A percentile compares a stretch with the other conserved stretches of the same genome.
These are phyloP conservation scores for Skeletonema grethae DNA, from an alignment of 108 stramenopile species.

Conservation along the genomic window DNA sequence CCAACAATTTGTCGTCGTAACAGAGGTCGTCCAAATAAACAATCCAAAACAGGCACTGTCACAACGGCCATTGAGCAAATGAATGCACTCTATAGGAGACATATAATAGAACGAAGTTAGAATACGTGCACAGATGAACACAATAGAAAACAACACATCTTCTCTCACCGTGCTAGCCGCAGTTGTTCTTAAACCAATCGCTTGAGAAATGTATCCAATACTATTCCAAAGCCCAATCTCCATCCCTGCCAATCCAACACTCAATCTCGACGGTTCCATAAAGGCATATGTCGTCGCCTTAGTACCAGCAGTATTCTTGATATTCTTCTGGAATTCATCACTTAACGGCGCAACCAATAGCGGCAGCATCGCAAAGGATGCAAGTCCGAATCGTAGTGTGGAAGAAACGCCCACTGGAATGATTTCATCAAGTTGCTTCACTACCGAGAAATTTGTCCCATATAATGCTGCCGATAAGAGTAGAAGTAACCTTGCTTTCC, in stretches of 20 bases:
- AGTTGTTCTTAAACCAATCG: constrained; percentile 83
- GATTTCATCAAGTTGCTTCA: constrained; percentile 68
- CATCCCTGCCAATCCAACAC: constrained; percentile 67
- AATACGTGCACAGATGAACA: not conserved
- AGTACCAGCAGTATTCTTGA: constrained; percentile 4
- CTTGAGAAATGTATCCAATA: constrained; percentile 89
- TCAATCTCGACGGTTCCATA: constrained; percentile 30
- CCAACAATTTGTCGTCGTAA: constrained; percentile 56
- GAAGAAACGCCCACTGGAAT: constrained; percentile 64
- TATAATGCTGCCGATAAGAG: constrained; percentile 72
- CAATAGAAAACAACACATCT: not conserved
- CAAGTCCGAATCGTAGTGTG: constrained; percentile 76
- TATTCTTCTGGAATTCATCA: constrained; percentile 13
- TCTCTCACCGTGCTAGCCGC: constrained; percentile 63
- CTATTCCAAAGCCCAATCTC: constrained; percentile 87
- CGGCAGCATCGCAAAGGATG: constrained; percentile 67
- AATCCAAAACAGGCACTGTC: constrained; percentile 88
- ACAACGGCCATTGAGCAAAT: constrained; percentile 92
- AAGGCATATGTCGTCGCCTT: constrained; percentile 2
- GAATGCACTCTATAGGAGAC: constrained; percentile 67
- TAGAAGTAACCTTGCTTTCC: constrained; percentile 61
- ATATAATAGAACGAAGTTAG: too few relatives aligned
- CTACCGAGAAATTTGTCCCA: constrained; percentile 86
- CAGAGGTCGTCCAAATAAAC: constrained; percentile 60
- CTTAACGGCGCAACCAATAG: constrained; percentile 55